Base-by-base conservation (phyloP, 768 basidiomycete genomes). In the Boletales sp. region DNA sequence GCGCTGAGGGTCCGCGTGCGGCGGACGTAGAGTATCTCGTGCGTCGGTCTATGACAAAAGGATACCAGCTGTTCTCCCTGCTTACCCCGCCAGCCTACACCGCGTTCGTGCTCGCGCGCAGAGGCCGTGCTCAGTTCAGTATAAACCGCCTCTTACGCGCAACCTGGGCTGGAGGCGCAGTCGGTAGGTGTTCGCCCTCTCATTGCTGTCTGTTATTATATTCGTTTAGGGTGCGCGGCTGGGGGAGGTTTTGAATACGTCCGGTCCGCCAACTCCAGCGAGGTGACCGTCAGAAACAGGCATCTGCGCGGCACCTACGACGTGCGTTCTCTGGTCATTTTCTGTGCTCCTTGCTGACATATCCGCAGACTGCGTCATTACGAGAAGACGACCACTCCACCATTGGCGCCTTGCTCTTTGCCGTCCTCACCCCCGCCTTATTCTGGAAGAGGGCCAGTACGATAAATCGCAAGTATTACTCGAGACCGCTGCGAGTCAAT, bases 361-460 rank as follows among this genome's bases (percentile, higher is more conserved):
- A 21, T 49, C 45, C 44, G 14, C 43, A 90, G 87, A 78, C 74
- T 13, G 70, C 72, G 37, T 74, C 78, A 18, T 66, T 87, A 46
- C 73, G 87, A 55, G 74, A 77, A 41, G 82, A 89, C 48, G 90
- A 91, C 63, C 83, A 88, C 61, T 77, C 86, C 18, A 88, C 81
- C 2, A 86, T 91, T 41, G 90, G 90, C 21, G 75, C 76, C 17
- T 59, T 90, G 41, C 66, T 92, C 18, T 78, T 75, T 49, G 79
- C 78, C 14, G 77, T 86, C 13, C 62, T 90, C 3, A 78, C 76
- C 5, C 84, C 90, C 4, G 84, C 87, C 3, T 46, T 90, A 28
- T 73, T 90, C 44, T 91, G 87, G 86, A 89, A 79, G 43, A 76
- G 78, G 46, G 86, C 85, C 31, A 73, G 68, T 32, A 63, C 74